Conservation (phyloP, 2,329 filamentous ascomycete genomes). For the Septoria linicola region DNA sequence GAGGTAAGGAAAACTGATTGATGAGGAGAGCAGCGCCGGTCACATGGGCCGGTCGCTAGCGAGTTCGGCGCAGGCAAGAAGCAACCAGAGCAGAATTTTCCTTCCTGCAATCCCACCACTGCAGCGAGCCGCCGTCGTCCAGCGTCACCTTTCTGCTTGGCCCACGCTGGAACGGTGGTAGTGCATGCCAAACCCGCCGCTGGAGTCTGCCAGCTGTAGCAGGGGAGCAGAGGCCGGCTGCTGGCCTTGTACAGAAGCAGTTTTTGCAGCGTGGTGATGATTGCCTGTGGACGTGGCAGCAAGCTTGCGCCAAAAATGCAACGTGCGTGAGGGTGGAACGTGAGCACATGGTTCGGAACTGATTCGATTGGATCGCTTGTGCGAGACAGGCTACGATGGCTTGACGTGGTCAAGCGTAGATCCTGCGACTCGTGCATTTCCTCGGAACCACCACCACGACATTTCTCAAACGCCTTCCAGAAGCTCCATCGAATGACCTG, state of each 20-base stretch:
- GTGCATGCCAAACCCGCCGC: not conserved
- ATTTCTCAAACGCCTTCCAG: not conserved
- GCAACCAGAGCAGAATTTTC: conserved; percentile 2
- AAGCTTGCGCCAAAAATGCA: not conserved
- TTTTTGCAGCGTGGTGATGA: not conserved
- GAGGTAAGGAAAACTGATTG: conserved; percentile 32
- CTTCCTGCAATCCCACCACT: not conserved
- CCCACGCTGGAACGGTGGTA: not conserved
- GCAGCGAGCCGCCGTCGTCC: not conserved
- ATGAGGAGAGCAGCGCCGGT: conserved; percentile 24
- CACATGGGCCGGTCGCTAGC: conserved; percentile 15
- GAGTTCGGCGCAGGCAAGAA: conserved; percentile 14
- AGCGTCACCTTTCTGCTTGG: not conserved
- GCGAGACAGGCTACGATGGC: not conserved
- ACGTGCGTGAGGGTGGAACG: not conserved
- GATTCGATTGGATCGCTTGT: not conserved
- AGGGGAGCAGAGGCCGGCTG: not conserved
- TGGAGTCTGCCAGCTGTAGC: not conserved
- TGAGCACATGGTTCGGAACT: conserved; percentile 2
- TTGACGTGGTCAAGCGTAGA: not conserved
- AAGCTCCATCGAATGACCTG: not conserved
- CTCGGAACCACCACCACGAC: not conserved
- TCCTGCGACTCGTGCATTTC: not conserved
- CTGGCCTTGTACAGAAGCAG: not conserved
- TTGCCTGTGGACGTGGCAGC: conserved; percentile 4